phyloP scores from a whole-genome alignment of 768 basidiomycete species.

The Cytidiella melzeri region DNA sequence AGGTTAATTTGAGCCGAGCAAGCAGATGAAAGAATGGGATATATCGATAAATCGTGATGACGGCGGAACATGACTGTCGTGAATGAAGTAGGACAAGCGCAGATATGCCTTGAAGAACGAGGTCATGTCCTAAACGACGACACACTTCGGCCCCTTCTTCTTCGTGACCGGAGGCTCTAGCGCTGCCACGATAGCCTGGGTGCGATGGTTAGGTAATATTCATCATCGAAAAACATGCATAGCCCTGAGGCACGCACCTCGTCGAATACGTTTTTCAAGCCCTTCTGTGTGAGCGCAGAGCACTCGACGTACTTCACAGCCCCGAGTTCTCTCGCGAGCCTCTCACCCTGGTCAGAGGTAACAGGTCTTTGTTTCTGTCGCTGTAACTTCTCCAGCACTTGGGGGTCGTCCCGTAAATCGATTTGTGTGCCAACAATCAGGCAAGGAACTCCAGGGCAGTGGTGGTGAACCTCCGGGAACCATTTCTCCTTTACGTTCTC shows the following conservation, averaged over 20 bases:
- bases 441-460: constrained; percentile 98
- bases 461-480: constrained; percentile 99
- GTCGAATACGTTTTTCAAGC: constrained; percentile 99
- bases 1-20: constrained; percentile 8
- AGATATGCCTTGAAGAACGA: too few relatives aligned
- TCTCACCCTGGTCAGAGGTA: constrained; percentile 79
- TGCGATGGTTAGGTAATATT: background rate
- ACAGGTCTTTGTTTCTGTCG: constrained; percentile 97
- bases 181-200: constrained; percentile 94
- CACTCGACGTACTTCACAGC: constrained; percentile 99
- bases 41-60: constrained; percentile 23
- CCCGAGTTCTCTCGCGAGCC: constrained; percentile 94
- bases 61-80: constrained; percentile 15
- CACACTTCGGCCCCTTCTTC: constrained; percentile 64
- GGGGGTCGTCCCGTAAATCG: constrained; percentile 89
- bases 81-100: constrained; percentile 15
- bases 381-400: constrained; percentile 91
- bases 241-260: constrained; percentile 58
- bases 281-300: constrained; percentile 98
- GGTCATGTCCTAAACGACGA: constrained; percentile 64
- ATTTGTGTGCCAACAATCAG: constrained; percentile 98
- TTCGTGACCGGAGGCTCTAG: constrained; percentile 94
- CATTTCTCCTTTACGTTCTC: constrained; percentile 99
- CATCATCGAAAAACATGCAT: background rate
- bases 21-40: constrained; percentile 16